These are phyloP conservation scores for Cladosporium sp. DNA, from an alignment of 2,329 filamentous ascomycete species.

Conservation along the genomic window DNA sequence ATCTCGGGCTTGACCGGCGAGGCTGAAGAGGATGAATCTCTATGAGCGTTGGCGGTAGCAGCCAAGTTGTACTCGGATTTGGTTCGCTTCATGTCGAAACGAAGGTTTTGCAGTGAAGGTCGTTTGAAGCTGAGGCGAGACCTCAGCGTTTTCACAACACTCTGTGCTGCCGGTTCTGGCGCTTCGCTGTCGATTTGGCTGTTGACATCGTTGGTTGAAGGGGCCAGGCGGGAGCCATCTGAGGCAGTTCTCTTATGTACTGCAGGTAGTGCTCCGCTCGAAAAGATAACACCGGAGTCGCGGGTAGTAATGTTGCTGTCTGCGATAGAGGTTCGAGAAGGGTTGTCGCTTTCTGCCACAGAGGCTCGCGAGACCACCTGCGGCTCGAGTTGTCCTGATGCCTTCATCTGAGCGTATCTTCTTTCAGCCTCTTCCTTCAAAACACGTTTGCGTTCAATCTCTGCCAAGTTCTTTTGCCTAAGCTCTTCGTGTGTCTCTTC, in stretches of 20 bases:
- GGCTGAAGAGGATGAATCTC: constrained; percentile 31
- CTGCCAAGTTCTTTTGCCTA: constrained; percentile 34
- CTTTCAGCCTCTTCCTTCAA: constrained; percentile 45
- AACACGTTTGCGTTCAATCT: constrained; percentile 36
- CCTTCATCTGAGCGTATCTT: constrained; percentile 52
- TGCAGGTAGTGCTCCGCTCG: constrained; percentile 6
- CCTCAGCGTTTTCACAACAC: constrained; percentile 14
- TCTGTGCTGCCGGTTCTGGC: constrained; percentile 17
- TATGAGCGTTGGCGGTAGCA: constrained; percentile 21
- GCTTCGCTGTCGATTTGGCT: constrained; percentile 20
- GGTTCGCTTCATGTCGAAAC: constrained; percentile 29
- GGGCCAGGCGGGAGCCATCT: constrained; percentile 14
- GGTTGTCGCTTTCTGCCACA: not conserved
- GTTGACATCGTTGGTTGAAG: constrained; percentile 13
- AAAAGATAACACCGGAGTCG: constrained; percentile 28
- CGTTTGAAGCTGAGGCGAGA: constrained; percentile 27
- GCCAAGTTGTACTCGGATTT: constrained; percentile 29
- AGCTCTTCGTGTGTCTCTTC: constrained; percentile 41
- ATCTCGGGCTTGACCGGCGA: constrained; percentile 29
- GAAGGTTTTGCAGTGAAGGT: constrained; percentile 31
- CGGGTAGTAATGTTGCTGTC: constrained; percentile 17
- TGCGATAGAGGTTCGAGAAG: not conserved
- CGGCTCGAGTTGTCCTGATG: constrained; percentile 42
- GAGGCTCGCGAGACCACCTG: constrained; percentile 14
- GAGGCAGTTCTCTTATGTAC: constrained; percentile 19